Percentiles rank a stretch among this genome's conserved stretches.
phyloP scores from a whole-genome alignment of 495 filamentous ascomycete species.

The Cercophora newfieldiana region DNA sequence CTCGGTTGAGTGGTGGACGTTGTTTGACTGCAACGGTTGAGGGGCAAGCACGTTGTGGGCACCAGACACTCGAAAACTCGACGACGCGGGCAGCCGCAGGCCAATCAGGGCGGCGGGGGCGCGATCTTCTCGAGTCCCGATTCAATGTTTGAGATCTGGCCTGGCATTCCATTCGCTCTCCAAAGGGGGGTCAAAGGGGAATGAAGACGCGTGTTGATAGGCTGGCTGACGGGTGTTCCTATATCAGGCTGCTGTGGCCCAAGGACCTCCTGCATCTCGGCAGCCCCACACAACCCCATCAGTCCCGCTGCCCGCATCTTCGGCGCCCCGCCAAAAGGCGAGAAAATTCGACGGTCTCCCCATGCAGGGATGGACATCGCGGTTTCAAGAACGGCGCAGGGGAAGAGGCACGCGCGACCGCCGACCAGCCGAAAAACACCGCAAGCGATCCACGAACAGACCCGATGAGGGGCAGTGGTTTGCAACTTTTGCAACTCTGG shows the following conservation, averaged over 20 bases:
- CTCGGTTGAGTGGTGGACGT: constrained; percentile 3
- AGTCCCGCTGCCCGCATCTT: background rate
- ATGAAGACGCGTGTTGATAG: constrained; percentile 29
- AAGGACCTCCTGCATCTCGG: constrained; percentile 17
- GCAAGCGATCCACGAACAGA: background rate
- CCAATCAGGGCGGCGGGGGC: constrained; percentile 18
- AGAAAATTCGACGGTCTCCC: constrained; percentile 3
- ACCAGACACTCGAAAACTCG: background rate
- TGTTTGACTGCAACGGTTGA: constrained; percentile 7
- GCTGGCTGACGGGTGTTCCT: constrained; percentile 8
- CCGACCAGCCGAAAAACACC: background rate
- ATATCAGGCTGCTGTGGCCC: constrained; percentile 28
- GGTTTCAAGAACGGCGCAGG: constrained; percentile 24
- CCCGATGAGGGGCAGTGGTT: background rate
- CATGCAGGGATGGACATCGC: constrained; percentile 25
- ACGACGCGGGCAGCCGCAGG: background rate
- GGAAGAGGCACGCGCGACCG: background rate
- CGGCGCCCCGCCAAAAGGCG: background rate
- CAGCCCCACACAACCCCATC: background rate
- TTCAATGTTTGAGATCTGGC: constrained; percentile 21
- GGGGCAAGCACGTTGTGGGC: background rate
- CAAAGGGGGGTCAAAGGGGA: background rate
- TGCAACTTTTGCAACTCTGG: background rate
- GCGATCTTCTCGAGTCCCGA: constrained; percentile 17
- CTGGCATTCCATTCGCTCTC: constrained; percentile 19